Base-by-base conservation (phyloP, 2,329 filamentous ascomycete genomes). In the Ceratocystis albifundus region DNA sequence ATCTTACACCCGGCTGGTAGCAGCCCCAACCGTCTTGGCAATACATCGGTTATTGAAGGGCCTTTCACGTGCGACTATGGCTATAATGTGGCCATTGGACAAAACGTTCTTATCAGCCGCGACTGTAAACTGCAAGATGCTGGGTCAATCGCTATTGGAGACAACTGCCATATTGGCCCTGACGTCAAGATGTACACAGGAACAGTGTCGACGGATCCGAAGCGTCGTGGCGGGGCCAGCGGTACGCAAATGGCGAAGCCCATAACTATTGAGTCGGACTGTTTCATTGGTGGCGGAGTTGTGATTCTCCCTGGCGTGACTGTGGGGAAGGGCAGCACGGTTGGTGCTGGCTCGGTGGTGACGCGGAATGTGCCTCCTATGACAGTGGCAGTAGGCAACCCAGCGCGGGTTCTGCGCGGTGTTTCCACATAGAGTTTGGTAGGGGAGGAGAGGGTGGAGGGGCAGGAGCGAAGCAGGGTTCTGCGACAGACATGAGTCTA, bases 21-120 rank as follows among this genome's bases (percentile, higher is more conserved):
- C 81, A 8, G 74, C 66, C 89, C 83, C 66, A 62, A 41, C 30
- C 82, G 80, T 28, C 82, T 94, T 4, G 90, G 90, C n/a, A 82
- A 86, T 17, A 84, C 87, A 66, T 87, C 89, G 4, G 80, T 87
- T 53, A 88, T 99, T 30, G 90, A 96, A 72, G 85, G 89, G 2
- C 93, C 93, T 0, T 97, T 99, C 74, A 86, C 82, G 61, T 96
- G 93, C 74, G 91, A 96, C 72, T 96, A 96, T 72, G 94, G 94
- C 0, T 97, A 96, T 77, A 97, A 99, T 74, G 88, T 97, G 71
- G 83, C 83, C 61, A 88, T 99, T 70, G 92, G 89, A 12, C 87
- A 92, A 71, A 87, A 94, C 69, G 90, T 95, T 2, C 83, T 87
- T 66, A 88, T 99, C 70, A 89, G 88, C 20, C 83, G 89, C 66